A percentile compares a stretch with the other conserved stretches of the same genome.
phyloP scores from a whole-genome alignment of 164 flowering plant genomes.

The Tetrastigma voinierianum region DNA sequence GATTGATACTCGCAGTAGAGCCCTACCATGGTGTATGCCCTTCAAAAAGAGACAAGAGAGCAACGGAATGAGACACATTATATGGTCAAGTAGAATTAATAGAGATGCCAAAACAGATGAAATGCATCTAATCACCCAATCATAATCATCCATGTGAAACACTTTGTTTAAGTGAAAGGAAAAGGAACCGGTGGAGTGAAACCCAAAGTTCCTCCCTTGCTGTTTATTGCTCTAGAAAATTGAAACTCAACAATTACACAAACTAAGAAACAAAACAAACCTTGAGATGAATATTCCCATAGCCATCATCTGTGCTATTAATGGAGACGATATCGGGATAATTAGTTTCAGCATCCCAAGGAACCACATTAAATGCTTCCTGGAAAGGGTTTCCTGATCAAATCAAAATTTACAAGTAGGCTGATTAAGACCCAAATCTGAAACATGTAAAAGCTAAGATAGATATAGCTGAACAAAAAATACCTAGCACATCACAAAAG shows the following conservation, averaged over 20 bases:
- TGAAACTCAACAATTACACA: background rate
- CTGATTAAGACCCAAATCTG: conserved; percentile 4
- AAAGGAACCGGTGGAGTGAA: background rate
- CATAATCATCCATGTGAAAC: background rate
- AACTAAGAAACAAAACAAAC: conserved; percentile 27
- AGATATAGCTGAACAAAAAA: background rate
- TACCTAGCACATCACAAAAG: conserved; percentile 73
- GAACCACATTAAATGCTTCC: conserved; percentile 64
- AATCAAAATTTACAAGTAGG: conserved; percentile 12
- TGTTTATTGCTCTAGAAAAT: conserved; percentile 1
- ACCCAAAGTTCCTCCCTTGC: background rate
- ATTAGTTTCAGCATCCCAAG: conserved; percentile 57
- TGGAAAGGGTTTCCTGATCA: conserved; percentile 67
- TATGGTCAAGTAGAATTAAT: background rate
- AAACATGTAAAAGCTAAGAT: conserved; percentile 4
- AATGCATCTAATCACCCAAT: background rate
- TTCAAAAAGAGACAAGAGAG: conserved; percentile 21
- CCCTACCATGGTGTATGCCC: conserved; percentile 67
- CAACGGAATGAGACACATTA: conserved; percentile 3
- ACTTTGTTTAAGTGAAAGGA: background rate
- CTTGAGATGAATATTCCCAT: conserved; percentile 54
- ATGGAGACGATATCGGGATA: conserved; percentile 59
- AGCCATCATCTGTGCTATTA: conserved; percentile 23
- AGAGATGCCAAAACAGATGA: background rate
- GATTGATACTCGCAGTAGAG: conserved; percentile 70